Percentiles rank a stretch among this genome's conserved stretches.
phyloP scores from a whole-genome alignment of 2,329 filamentous ascomycete species.

The Aspergillus quadricinctus region DNA sequence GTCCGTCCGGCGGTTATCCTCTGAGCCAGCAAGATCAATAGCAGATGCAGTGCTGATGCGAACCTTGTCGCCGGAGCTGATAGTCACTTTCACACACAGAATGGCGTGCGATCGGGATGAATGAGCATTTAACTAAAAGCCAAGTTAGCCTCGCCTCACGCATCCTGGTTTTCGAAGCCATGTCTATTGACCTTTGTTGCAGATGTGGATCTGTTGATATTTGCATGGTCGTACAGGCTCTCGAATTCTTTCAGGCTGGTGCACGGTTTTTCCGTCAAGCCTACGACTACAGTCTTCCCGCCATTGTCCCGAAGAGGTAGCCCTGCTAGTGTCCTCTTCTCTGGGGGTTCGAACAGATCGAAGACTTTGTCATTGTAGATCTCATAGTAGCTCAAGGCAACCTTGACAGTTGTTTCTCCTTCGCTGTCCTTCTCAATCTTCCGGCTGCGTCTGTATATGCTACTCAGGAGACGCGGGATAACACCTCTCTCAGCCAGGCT shows the following conservation, averaged over 20 bases:
- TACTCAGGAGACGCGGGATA: slow-evolving; percentile 79
- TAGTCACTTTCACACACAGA: slow-evolving; percentile 80
- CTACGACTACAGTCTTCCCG: slow-evolving; percentile 82
- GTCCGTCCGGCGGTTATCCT: slow-evolving; percentile 90
- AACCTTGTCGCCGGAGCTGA: slow-evolving; percentile 64
- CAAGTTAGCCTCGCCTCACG: slow-evolving; percentile 1
- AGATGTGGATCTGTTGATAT: slow-evolving; percentile 83
- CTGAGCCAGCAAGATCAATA: slow-evolving; percentile 91
- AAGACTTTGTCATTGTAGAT: slow-evolving; percentile 97
- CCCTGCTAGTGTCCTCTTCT: slow-evolving; percentile 78
- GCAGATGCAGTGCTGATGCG: slow-evolving; percentile 82
- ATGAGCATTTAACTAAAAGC: slow-evolving; percentile 69
- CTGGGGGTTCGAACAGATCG: slow-evolving; percentile 80
- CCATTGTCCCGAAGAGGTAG: slow-evolving; percentile 80
- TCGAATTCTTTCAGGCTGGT: slow-evolving; percentile 87
- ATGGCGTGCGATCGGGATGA: slow-evolving; percentile 89
- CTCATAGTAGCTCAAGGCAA: slow-evolving; percentile 86
- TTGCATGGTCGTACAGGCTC: slow-evolving; percentile 82
- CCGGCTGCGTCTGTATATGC: slow-evolving; percentile 77
- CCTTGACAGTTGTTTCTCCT: slow-evolving; percentile 65
- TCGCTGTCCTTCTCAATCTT: slow-evolving; percentile 77
- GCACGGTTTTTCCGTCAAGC: slow-evolving; percentile 77
- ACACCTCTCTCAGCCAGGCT: slow-evolving; percentile 80
- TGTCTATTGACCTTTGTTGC: slow-evolving; percentile 63
- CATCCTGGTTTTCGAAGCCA: not conserved